Conservation (phyloP, 1,284 basidiomycete species). For the Earliella scabrosa region DNA sequence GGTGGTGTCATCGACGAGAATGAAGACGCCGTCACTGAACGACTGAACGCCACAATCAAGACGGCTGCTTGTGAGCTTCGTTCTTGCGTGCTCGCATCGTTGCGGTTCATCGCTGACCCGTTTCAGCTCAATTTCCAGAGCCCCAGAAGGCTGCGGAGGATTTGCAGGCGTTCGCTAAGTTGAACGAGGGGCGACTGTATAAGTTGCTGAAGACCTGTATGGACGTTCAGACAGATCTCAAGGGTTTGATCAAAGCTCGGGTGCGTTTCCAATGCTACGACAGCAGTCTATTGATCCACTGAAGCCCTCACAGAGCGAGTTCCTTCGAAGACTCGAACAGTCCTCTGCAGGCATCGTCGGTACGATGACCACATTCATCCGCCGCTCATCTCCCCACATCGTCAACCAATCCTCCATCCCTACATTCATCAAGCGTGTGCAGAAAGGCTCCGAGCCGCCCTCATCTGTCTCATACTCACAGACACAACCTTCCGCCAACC, state of each 20-base stretch:
- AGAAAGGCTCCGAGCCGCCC: conserved; percentile 40
- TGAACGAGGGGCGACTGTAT: conserved; percentile 88
- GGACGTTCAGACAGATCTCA: conserved; percentile 85
- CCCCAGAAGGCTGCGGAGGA: conserved; percentile 79
- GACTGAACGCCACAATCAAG: conserved; percentile 59
- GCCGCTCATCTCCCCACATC: conserved; percentile 73
- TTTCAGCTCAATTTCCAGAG: conserved; percentile 67
- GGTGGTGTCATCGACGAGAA: conserved; percentile 86
- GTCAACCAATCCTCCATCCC: conserved; percentile 88
- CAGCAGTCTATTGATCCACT: neutral
- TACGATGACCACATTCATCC: conserved; percentile 79
- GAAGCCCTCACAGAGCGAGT: conserved; percentile 61
- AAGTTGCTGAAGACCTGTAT: conserved; percentile 82
- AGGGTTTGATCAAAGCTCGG: conserved; percentile 77
- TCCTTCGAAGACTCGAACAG: conserved; percentile 77
- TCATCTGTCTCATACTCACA: conserved; percentile 21
- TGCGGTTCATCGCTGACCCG: neutral
- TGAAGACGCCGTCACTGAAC: conserved; percentile 63
- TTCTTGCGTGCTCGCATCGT: neutral
- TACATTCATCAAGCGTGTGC: conserved; percentile 72
- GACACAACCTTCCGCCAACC: conserved; percentile 17
- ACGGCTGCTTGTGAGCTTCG: conserved; percentile 56
- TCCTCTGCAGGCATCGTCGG: conserved; percentile 61
- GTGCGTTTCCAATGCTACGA: conserved; percentile 45
- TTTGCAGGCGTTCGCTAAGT: conserved; percentile 81